Base-by-base conservation (phyloP, 2,329 filamentous ascomycete species). In the Cladophialophora immunda region DNA sequence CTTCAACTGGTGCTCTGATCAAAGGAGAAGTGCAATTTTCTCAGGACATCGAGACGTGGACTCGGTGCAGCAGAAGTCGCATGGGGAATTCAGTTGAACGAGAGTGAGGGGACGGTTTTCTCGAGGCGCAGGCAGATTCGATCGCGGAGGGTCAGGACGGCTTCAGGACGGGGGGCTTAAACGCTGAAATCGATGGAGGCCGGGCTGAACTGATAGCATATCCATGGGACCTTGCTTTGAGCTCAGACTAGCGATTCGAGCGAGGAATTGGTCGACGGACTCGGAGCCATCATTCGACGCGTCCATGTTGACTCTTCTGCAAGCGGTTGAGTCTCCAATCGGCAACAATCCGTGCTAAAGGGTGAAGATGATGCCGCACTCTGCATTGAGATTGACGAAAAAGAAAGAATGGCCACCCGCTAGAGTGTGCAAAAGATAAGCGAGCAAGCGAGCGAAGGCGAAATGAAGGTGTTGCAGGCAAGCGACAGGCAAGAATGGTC, bases 251-350 rank as follows among this genome's bases (percentile, higher is more conserved):
- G 94, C 91, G 77, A 99, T 95, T 73, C 94, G 92, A 83, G 92
- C 87, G 74, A 99, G 86, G 80, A 99, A 99, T 81, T 96, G 91
- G 78, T 92, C 92, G 72, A 97, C 94, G 81, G 97, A 94, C 76
- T 90, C 84, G 45, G 81, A 81, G 67, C 83, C 82, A 58, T 81
- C 75, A 52, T 79, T 76, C 53, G 72, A 74, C 62, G 76, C 76
- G 69, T 76, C 70, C 71, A 72, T 72, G 72, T 75, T 68, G 34
- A 52, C 41, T 53, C 64, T 75, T 77, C 76, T 66, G 66, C 67
- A 66, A 53, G 62, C 9, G 70, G 61, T 69, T 62, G 62, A 5
- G 7, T 29, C 19, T 61, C 47, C 63, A 66, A 57, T 65, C 68
- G 67, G 67, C n/a, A 64, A 52, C 56, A 25, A 22, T 52, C 45